Evolutionary conservation across 2,329 filamentous ascomycete species (phyloP).

Genomic region (Paecilomyces formosus): DNA sequence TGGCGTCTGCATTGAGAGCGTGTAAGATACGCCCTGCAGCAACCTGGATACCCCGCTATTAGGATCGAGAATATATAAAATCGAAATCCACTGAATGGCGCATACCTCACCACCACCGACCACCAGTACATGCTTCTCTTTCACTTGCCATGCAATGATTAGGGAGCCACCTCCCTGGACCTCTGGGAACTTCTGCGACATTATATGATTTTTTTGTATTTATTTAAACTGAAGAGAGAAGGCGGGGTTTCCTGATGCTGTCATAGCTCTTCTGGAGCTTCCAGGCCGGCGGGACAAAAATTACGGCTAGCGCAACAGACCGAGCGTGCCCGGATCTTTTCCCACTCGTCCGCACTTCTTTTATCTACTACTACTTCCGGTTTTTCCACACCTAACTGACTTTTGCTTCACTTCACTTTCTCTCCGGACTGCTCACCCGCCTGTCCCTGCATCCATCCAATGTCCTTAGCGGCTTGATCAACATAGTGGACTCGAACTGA

Average conservation of each 20-base stretch:
- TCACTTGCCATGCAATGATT: slow-evolving; percentile 93
- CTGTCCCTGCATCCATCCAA: neutral
- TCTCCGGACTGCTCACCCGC: slow-evolving; percentile 1
- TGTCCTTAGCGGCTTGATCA: neutral
- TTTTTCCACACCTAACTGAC: slow-evolving; percentile 10
- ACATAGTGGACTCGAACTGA: slow-evolving; percentile 3
- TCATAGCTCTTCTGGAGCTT: neutral
- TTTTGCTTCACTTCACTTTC: slow-evolving; percentile 6
- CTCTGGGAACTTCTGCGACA: slow-evolving; percentile 59
- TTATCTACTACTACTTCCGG: slow-evolving; percentile 2
- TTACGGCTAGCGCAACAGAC: slow-evolving; percentile 10
- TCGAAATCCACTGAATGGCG: slow-evolving; percentile 1
- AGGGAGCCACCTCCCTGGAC: slow-evolving; percentile 87
- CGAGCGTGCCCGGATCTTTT: slow-evolving; percentile 4
- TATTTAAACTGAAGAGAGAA: slow-evolving; percentile 3
- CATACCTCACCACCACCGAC: slow-evolving; percentile 89
- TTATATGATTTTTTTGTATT: slow-evolving; percentile 13
- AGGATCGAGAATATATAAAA: slow-evolving; percentile 7
- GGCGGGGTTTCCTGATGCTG: neutral
- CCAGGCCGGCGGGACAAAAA: neutral
- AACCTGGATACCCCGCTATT: slow-evolving; percentile 53
- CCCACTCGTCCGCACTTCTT: slow-evolving; percentile 1
- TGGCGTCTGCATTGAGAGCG: slow-evolving; percentile 89
- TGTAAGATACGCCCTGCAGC: slow-evolving; percentile 90
- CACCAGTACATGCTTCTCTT: slow-evolving; percentile 80